A percentile compares a stretch with the other conserved stretches of the same genome.
Evolutionary conservation across 1,139 yeast genomes (phyloP).

Genomic region (Meyerozyma sp.): DNA sequence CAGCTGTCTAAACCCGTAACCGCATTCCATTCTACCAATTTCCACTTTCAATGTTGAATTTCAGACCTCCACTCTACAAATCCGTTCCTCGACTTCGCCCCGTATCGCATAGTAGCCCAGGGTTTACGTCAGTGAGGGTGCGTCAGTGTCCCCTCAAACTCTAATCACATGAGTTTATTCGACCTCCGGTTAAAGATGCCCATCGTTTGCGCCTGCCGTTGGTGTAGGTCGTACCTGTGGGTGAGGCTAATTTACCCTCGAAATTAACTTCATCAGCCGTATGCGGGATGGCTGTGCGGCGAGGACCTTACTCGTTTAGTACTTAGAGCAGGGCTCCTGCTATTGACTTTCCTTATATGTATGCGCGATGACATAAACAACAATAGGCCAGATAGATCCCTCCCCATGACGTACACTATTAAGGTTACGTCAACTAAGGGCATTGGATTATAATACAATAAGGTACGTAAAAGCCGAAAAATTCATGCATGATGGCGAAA

Average conservation of each 20-base stretch:
- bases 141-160: background rate
- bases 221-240: background rate
- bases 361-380: background rate
- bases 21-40: too few relatives aligned
- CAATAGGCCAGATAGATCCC: background rate
- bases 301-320: background rate
- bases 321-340: background rate
- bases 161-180: background rate
- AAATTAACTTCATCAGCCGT: background rate
- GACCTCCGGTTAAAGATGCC: background rate
- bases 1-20: too few relatives aligned
- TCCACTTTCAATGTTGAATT: too few relatives aligned
- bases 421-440: background rate
- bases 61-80: background rate
- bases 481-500: background rate
- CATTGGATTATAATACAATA: background rate
- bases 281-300: background rate
- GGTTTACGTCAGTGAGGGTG: too few relatives aligned
- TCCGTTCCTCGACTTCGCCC: too few relatives aligned
- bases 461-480: background rate
- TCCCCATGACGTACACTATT: background rate
- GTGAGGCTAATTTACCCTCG: background rate
- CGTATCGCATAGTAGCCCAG: too few relatives aligned
- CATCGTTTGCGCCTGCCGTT: background rate
- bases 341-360: background rate